Base-by-base conservation (phyloP, 495 filamentous ascomycete species). In the Hypoxylon cercidicola region DNA sequence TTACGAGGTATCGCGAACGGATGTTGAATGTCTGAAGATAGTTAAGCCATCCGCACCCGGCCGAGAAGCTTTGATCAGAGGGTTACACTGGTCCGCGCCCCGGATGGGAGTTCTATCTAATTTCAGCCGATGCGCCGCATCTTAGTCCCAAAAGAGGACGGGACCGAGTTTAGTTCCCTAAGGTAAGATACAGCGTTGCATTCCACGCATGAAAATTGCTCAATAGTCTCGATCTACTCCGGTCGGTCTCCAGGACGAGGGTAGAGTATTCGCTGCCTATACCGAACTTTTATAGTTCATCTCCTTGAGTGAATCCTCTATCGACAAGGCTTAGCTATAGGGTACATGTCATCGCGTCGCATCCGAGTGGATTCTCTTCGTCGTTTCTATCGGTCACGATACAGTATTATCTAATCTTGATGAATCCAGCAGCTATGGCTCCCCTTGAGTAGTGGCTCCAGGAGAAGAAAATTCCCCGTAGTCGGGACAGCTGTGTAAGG, bases 141-240 rank as follows among this genome's bases (percentile, higher is more conserved):
- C n/a, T 30, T 51, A 50, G 19, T 39, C 56, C 57, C 12, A 58
- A 52, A 57, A 44, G 45, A 55, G 30, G n/a, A 60, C 60, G 65
- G 65, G 51, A 56, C 59, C 65, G 65, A 56, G 28, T 44, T 47
- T 64, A 46, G 60, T 46, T 21, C 32, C 28, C 54, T 50, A 20
- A 54, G 53, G 41, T 54, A 47, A 49, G 53, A 54, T 59, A 13
- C 32, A 51, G 48, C 15, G 65, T 68, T 41, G 60, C 65, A 68
- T 68, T 62, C 49, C 60, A 55, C 53, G 49, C 37, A 53, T 4
- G 16, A 37, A 15, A 23, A 28, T 63, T 55, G 30, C 55, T n/a
- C 46, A 37, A 28, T 37, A 23, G 30, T 54, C 55, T 49, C 55
- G 13, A 37, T 5, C 1, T 19, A 52, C 40, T 15, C 43, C 32